Evolutionary conservation across 768 basidiomycete species (phyloP).

Genomic region (Phlebiopsis flavidoalba): DNA sequence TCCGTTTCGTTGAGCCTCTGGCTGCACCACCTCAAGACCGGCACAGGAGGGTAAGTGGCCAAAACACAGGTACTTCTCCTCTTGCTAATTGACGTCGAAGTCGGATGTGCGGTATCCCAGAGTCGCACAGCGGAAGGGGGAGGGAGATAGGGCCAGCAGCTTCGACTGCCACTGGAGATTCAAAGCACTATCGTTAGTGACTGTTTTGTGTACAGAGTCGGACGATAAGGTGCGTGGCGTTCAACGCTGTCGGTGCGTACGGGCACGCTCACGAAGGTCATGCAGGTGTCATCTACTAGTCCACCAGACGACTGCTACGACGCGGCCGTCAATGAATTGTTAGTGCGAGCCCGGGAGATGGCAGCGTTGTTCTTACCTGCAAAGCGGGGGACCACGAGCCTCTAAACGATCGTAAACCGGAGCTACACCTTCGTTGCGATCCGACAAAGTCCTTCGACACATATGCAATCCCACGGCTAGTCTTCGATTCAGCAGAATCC

Average conservation of each 20-base stretch:
- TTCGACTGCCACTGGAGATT: neutral
- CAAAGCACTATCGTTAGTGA: neutral
- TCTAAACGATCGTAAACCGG: neutral
- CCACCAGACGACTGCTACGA: neutral
- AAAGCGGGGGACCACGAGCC: neutral
- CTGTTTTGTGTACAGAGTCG: neutral
- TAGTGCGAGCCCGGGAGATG: neutral
- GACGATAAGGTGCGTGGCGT: neutral
- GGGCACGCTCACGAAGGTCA: neutral
- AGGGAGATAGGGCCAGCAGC: slow-evolving; percentile 22
- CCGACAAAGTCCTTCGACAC: neutral
- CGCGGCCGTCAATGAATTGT: neutral
- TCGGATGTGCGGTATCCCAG: slow-evolving; percentile 32
- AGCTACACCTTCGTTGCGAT: neutral
- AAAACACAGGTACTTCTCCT: neutral
- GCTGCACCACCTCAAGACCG: slow-evolving; percentile 28
- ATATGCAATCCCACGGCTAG: neutral
- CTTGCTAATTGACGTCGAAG: slow-evolving; percentile 8
- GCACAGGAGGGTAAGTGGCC: slow-evolving; percentile 25
- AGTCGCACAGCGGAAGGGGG: slow-evolving; percentile 35
- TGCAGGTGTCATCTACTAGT: neutral
- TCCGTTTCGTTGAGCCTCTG: slow-evolving; percentile 10
- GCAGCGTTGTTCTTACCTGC: too few relatives aligned
- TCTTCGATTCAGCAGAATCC: neutral
- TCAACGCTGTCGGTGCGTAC: slow-evolving; percentile 3